These are phyloP conservation scores for Chytriomyces confervae DNA, from an alignment of 192 early-diverging fungal species.

Conservation along the genomic window DNA sequence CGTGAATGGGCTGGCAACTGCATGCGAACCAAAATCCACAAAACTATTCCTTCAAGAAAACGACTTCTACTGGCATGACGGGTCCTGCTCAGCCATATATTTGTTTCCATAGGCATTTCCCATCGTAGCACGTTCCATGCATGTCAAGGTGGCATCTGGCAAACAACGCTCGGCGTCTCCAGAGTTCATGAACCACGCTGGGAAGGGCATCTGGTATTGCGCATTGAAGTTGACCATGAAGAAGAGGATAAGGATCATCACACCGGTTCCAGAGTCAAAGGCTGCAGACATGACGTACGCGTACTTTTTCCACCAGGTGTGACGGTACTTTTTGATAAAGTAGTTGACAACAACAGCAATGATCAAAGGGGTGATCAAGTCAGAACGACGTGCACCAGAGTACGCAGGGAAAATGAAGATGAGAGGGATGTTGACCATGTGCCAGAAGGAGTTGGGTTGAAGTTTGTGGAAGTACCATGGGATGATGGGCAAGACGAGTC, in stretches of 20 bases:
- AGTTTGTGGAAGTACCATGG: slow-evolving; percentile 31
- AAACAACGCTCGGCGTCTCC: background rate
- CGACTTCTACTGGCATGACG: too few relatives aligned
- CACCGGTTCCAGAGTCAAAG: slow-evolving; percentile 61
- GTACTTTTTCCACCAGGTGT: slow-evolving; percentile 18
- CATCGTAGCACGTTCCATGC: too few relatives aligned
- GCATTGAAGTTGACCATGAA: slow-evolving; percentile 5
- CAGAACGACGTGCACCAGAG: background rate
- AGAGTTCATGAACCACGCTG: background rate
- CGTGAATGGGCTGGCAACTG: too few relatives aligned
- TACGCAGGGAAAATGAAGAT: slow-evolving; percentile 9
- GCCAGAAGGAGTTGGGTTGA: background rate
- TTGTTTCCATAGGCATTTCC: too few relatives aligned
- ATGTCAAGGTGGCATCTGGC: background rate
- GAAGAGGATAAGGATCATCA: slow-evolving; percentile 21
- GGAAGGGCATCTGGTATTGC: background rate
- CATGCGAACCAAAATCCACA: too few relatives aligned
- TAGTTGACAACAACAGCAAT: slow-evolving; percentile 11
- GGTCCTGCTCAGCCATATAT: too few relatives aligned
- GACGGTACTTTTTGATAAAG: background rate
- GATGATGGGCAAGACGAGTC: slow-evolving; percentile 27
- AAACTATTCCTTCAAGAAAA: too few relatives aligned
- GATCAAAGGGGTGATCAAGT: slow-evolving; percentile 22
- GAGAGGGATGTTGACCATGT: slow-evolving; percentile 11
- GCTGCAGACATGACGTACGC: slow-evolving; percentile 68